phyloP scores from a whole-genome alignment of 805 yeast species.

The Candida bentonensis region DNA sequence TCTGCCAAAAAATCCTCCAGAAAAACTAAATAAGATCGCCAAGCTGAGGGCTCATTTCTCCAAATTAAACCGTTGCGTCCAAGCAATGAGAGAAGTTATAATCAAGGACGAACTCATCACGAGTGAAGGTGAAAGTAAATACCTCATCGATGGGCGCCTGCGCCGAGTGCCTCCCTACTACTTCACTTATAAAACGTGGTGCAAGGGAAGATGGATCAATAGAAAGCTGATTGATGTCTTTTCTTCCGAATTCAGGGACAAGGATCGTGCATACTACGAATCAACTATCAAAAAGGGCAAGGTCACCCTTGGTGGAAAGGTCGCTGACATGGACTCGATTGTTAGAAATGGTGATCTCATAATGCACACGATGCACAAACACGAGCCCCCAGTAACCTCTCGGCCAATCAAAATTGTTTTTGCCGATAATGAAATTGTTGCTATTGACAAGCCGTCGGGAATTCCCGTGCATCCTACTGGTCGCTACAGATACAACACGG shows the following conservation, averaged over 20 bases:
- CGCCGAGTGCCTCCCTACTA: slow-evolving; percentile 74
- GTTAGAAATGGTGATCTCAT: slow-evolving; percentile 75
- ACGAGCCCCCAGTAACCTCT: slow-evolving; percentile 72
- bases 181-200: slow-evolving; percentile 80
- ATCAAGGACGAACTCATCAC: slow-evolving; percentile 20
- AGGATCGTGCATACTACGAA: slow-evolving; percentile 51
- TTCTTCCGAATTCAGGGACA: slow-evolving; percentile 69
- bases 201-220: slow-evolving; percentile 86
- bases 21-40: neutral
- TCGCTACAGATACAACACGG: slow-evolving; percentile 59
- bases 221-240: slow-evolving; percentile 71
- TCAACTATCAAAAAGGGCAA: slow-evolving; percentile 58
- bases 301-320: slow-evolving; percentile 55
- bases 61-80: neutral
- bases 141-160: slow-evolving; percentile 29
- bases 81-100: slow-evolving; percentile 6
- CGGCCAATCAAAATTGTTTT: slow-evolving; percentile 47
- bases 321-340: slow-evolving; percentile 49
- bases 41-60: neutral
- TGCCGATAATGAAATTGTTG: slow-evolving; percentile 64
- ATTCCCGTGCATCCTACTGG: slow-evolving; percentile 96
- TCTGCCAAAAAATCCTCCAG: no score
- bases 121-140: slow-evolving; percentile 17
- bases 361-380: slow-evolving; percentile 67
- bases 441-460: slow-evolving; percentile 88